Evolutionary conservation across 202 grass and related monocot genomes (phyloP).

Genomic region (Dendrocalamus latiflorus): DNA sequence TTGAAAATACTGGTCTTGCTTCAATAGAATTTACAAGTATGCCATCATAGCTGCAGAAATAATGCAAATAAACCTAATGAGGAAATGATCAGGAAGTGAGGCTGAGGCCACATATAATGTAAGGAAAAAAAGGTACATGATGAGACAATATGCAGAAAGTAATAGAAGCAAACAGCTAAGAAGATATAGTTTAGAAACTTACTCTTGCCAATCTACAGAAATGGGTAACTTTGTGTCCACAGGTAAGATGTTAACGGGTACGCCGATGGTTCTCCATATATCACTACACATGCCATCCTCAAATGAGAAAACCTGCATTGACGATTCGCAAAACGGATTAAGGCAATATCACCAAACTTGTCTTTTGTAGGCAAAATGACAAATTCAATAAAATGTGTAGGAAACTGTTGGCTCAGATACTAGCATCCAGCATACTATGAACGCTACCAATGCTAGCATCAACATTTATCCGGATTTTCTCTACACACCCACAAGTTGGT

Average conservation of each 20-base stretch:
- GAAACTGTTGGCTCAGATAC: neutral
- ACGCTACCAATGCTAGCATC: neutral
- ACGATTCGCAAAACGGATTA: slow-evolving; percentile 11
- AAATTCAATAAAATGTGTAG: neutral
- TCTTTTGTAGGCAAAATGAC: neutral
- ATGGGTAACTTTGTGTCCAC: slow-evolving; percentile 18
- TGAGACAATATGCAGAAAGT: neutral
- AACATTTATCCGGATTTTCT: neutral
- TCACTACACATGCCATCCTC: slow-evolving; percentile 57
- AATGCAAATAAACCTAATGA: slow-evolving; percentile 73
- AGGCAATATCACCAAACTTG: neutral
- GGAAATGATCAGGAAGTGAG: slow-evolving; percentile 48
- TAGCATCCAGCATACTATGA: neutral
- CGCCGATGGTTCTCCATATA: slow-evolving; percentile 61
- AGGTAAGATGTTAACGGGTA: slow-evolving; percentile 52
- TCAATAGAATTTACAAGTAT: slow-evolving; percentile 86
- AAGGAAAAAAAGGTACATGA: neutral
- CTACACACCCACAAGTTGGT: neutral
- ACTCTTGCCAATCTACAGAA: slow-evolving; percentile 87
- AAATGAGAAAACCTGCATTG: slow-evolving; percentile 78
- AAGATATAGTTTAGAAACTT: slow-evolving; percentile 43
- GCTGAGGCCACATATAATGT: slow-evolving; percentile 23
- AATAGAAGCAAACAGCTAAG: slow-evolving; percentile 13
- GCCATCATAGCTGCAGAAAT: slow-evolving; percentile 89
- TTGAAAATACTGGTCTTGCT: slow-evolving; percentile 74